These are phyloP conservation scores for Trypanosoma caninum DNA, from an alignment of 208 protist genomes.

Conservation along the genomic window DNA sequence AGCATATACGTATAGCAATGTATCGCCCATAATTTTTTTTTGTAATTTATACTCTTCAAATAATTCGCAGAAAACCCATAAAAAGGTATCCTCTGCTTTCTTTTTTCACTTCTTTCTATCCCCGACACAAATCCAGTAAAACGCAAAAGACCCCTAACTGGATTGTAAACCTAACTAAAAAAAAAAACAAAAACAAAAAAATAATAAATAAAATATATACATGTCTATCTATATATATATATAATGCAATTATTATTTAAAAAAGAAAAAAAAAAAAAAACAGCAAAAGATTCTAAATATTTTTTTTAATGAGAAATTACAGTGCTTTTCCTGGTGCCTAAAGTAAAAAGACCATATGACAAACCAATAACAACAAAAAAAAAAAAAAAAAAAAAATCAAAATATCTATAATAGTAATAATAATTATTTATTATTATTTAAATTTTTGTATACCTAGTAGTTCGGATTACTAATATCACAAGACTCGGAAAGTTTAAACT, in stretches of 20 bases:
- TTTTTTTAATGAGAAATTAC: too few relatives aligned
- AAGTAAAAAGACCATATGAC: conserved; percentile 7
- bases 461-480: conserved; percentile 91
- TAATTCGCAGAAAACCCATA: too few relatives aligned
- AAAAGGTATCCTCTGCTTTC: too few relatives aligned
- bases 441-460: conserved; percentile 44
- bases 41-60: too few relatives aligned
- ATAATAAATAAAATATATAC: conserved; percentile 1
- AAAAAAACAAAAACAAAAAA: conserved; percentile 30
- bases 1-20: too few relatives aligned
- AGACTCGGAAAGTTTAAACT: conserved; percentile 84
- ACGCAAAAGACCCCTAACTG: neutral
- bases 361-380: neutral
- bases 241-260: neutral
- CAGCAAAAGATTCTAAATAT: too few relatives aligned
- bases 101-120: too few relatives aligned
- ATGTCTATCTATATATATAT: too few relatives aligned
- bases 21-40: too few relatives aligned
- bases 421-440: neutral
- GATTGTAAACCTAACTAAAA: neutral
- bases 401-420: neutral
- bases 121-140: neutral
- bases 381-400: conserved; percentile 18
- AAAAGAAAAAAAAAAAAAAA: conserved; percentile 12
- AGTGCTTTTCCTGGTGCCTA: too few relatives aligned